phyloP scores from a whole-genome alignment of 805 yeast genomes.

The Vanderwaltozyma verrucispora region DNA sequence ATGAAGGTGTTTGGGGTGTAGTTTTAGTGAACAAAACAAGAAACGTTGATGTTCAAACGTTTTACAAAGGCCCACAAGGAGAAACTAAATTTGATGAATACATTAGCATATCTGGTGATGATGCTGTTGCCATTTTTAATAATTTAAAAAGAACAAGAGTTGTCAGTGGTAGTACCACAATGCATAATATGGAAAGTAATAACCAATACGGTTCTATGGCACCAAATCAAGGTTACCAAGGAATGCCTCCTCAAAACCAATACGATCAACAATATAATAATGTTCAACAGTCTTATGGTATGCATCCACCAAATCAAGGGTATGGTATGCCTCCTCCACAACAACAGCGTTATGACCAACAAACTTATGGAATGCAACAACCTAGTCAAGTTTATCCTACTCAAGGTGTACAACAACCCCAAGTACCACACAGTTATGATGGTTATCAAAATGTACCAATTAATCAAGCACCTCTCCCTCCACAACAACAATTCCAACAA shows the following conservation, averaged over 20 bases:
- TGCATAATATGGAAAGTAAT: constrained; percentile 4
- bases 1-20: constrained; percentile 66
- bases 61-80: constrained; percentile 57
- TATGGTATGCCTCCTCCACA: constrained; percentile 10
- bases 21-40: constrained; percentile 48
- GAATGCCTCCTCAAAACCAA: constrained; percentile 3
- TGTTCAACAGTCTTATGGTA: constrained; percentile 12
- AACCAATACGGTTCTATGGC: constrained; percentile 6
- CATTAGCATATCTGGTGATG: constrained; percentile 52
- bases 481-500: constrained; percentile 16
- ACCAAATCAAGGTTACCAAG: too few species aligned
- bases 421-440: constrained; percentile 17
- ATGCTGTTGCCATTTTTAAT: constrained; percentile 41
- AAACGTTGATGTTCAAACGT: constrained; percentile 60
- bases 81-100: constrained; percentile 80
- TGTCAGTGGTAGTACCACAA: constrained; percentile 6
- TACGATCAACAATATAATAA: constrained; percentile 11
- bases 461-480: constrained; percentile 7
- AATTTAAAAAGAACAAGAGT: constrained; percentile 19
- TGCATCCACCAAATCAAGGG: constrained; percentile 9
- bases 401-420: constrained; percentile 10
- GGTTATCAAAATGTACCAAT: constrained; percentile 11
- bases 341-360: constrained; percentile 10
- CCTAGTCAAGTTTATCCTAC: constrained; percentile 9
- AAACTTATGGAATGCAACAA: constrained; percentile 10